Percentiles rank a stretch among this genome's conserved stretches.
phyloP scores from a whole-genome alignment of 1,139 yeast genomes.

The Lodderomyces pseudojiufengensis region DNA sequence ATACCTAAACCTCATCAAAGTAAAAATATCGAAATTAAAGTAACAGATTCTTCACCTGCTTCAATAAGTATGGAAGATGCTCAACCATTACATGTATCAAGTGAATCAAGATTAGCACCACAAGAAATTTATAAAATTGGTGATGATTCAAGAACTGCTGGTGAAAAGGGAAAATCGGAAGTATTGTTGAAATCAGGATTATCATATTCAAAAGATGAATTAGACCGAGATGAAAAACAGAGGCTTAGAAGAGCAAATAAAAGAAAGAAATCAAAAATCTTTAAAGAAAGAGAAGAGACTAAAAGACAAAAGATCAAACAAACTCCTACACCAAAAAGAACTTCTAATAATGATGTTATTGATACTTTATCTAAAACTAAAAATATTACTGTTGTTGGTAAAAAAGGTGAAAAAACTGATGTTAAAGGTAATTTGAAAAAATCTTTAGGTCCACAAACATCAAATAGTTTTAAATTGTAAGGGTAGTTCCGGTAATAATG shows the following conservation, averaged over 20 bases:
- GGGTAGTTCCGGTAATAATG: not conserved
- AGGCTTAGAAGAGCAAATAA: conserved; percentile 83
- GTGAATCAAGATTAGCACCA: conserved; percentile 83
- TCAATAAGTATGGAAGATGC: conserved; percentile 94
- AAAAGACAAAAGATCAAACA: conserved; percentile 19
- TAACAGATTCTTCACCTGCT: conserved; percentile 50
- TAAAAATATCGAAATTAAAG: conserved; percentile 74
- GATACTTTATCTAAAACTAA: conserved; percentile 72
- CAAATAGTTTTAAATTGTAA: conserved; percentile 24
- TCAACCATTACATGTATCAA: conserved; percentile 80
- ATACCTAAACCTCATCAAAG: conserved; percentile 83
- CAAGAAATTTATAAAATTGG: conserved; percentile 83
- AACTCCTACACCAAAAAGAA: conserved; percentile 28
- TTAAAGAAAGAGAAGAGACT: conserved; percentile 34
- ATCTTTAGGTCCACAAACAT: conserved; percentile 18
- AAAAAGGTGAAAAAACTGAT: conserved; percentile 73
- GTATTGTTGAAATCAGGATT: conserved; percentile 77
- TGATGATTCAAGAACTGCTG: conserved; percentile 44
- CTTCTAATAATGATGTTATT: conserved; percentile 59
- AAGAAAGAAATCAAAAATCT: conserved; percentile 67
- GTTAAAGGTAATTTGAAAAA: conserved; percentile 64
- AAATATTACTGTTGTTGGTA: conserved; percentile 76
- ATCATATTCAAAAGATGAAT: conserved; percentile 78
- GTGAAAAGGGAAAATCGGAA: conserved; percentile 46
- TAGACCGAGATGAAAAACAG: conserved; percentile 82